Evolutionary conservation across 139 green algal species (phyloP), one percentile per base, ranked within the genome.

Genomic region (Chlamydomonas sphaeroides): DNA sequence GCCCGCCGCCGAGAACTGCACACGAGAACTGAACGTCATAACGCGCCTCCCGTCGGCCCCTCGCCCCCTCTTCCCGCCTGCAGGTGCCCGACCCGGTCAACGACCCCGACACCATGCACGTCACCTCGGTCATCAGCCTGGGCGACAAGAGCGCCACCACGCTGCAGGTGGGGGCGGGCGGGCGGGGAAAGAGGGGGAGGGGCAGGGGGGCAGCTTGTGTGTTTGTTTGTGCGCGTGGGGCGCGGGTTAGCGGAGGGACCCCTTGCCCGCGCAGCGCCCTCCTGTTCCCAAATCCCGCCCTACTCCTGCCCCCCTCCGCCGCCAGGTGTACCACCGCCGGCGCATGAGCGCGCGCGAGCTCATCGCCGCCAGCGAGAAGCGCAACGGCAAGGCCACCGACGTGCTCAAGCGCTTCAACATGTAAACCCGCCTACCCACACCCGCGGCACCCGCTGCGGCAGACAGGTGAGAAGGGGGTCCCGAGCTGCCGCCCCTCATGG

Each of bases 271-370:
- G 7, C 57, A 36, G 3, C 7, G 6, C 3, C 28, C 57, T 65
- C 57, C 26, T 65, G 3, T 65, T 35, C 57, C 6, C 57, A 6
- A 3, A 3, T 32, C 17, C 11, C n/a, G 21, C n/a, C n/a, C 11
- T 35, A 38, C 59, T 32, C 59, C 5, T 20, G 8, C n/a, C 30
- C 59, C 1, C 59, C 18, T 17, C 30, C 30, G 14, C 57, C 41
- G 10, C 17, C 70, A 78, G 70, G 70, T 78, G 33, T 80, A 80
- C 72, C 56, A 80, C 14, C 72, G 57, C 6, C 72, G 72, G 38
- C 42, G 51, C 72, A 80, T 80, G 72, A 45, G 28, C 28, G 57
- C 56, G 0, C 26, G 38, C 3, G 56, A 80, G 28, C 38, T 80
- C 26, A 80, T 80, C 72, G 45, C 17, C 28, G 39, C 56, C 17